These are phyloP conservation scores for Didymella segeticola DNA, from an alignment of 2,329 filamentous ascomycete species.

Conservation along the genomic window DNA sequence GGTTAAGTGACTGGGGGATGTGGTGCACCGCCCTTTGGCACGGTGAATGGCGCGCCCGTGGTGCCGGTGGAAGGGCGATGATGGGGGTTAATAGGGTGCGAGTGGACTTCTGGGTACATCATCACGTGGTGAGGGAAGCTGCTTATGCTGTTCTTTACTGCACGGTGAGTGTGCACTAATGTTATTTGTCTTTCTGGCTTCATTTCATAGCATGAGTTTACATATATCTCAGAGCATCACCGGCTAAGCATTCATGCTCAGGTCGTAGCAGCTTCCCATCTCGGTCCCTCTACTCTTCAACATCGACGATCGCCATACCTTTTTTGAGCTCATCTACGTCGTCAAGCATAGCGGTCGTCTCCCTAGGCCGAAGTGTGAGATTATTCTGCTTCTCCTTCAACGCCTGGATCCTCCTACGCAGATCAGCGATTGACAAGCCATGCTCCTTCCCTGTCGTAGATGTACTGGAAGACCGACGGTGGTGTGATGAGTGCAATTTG, in stretches of 20 bases:
- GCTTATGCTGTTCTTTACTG: no score
- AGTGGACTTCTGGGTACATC: no score
- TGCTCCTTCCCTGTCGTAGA: not conserved
- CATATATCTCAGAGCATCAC: no score
- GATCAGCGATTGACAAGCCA: not conserved
- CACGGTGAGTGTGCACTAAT: no score
- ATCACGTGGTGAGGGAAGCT: no score
- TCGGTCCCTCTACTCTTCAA: not conserved
- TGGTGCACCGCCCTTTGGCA: not conserved
- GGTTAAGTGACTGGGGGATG: not conserved
- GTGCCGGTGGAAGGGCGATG: conserved; percentile 1
- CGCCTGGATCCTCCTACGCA: not conserved
- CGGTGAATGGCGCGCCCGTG: not conserved
- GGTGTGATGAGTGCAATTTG: not conserved
- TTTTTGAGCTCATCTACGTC: not conserved
- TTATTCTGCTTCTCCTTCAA: not conserved
- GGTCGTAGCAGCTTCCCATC: not conserved
- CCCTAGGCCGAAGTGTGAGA: not conserved
- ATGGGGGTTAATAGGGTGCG: not conserved
- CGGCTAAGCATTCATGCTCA: no score
- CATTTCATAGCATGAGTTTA: no score
- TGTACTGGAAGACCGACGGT: not conserved
- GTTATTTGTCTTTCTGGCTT: no score
- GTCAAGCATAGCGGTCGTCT: not conserved
- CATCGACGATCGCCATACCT: not conserved